Percentiles rank a stretch among this genome's conserved stretches.
Evolutionary conservation across 2,329 filamentous ascomycete genomes (phyloP).

Genomic region (Talaromyces pinophilus): DNA sequence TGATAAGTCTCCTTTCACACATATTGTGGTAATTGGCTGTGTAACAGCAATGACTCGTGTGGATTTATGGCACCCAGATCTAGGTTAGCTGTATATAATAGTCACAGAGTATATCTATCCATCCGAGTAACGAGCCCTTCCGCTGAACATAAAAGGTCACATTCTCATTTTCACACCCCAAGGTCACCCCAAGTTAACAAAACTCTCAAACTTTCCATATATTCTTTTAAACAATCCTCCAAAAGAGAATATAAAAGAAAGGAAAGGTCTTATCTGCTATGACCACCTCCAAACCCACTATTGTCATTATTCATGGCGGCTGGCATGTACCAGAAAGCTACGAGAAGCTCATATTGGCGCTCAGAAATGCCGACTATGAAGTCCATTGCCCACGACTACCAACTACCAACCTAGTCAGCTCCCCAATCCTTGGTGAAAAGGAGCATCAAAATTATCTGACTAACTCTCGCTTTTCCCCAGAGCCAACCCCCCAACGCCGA

Average conservation of each 20-base stretch:
- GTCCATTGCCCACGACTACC: conserved; percentile 27
- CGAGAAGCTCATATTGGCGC: conserved; percentile 26
- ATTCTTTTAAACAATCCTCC: background rate
- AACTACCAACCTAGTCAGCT: conserved; percentile 26
- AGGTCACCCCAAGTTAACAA: background rate
- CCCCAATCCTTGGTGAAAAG: background rate
- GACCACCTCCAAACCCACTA: conserved; percentile 23
- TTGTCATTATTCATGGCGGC: conserved; percentile 43
- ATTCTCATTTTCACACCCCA: background rate
- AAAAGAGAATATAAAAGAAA: background rate
- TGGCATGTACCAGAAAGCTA: conserved; percentile 36
- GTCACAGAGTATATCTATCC: too few species aligned
- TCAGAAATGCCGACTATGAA: conserved; percentile 26
- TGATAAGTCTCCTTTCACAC: too few species aligned
- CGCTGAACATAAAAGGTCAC: background rate
- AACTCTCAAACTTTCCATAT: background rate
- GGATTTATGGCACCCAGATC: background rate
- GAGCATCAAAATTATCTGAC: background rate
- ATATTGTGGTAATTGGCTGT: background rate
- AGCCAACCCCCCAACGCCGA: conserved; percentile 29
- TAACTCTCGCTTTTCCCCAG: conserved; percentile 1
- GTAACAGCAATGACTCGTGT: background rate
- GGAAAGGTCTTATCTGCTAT: background rate
- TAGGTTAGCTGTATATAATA: background rate
- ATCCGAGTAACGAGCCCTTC: background rate